Evolutionary conservation across 495 filamentous ascomycete species (phyloP).

Genomic region (Xylaria telfairii): DNA sequence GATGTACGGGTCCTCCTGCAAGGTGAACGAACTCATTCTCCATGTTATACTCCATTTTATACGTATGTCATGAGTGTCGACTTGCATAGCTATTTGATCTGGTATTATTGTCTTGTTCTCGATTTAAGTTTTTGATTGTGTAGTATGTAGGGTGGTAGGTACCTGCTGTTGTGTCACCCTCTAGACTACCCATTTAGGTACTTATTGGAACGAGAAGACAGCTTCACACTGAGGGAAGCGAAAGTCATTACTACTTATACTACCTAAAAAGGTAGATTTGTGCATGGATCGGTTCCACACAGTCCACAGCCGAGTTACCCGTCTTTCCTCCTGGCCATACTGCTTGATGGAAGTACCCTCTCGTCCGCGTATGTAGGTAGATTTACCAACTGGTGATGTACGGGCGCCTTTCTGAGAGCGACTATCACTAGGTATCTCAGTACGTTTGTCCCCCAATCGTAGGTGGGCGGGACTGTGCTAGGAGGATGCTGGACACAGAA

Average conservation of each 20-base stretch:
- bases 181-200: too few relatives aligned
- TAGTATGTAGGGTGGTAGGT: not conserved
- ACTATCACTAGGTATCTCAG: too few relatives aligned
- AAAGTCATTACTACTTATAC: conserved; percentile 10
- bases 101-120: not conserved
- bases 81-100: not conserved
- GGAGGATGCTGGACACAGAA: conserved; percentile 3
- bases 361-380: not conserved
- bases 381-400: not conserved
- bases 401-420: not conserved
- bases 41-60: not conserved
- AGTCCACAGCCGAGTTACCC: conserved; percentile 5
- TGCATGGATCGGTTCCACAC: conserved; percentile 12
- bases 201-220: conserved; percentile 7
- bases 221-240: too few relatives aligned
- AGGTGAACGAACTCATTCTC: conserved; percentile 3
- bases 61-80: not conserved
- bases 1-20: not conserved
- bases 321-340: not conserved
- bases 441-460: not conserved
- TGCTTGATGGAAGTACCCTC: not conserved
- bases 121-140: not conserved
- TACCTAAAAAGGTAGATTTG: not conserved
- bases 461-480: conserved; percentile 8
- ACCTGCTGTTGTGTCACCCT: not conserved